A percentile compares a stretch with the other conserved stretches of the same genome.
Conservation (phyloP, 148 eudicot genomes). For the Fagopyrum tataricum region DNA sequence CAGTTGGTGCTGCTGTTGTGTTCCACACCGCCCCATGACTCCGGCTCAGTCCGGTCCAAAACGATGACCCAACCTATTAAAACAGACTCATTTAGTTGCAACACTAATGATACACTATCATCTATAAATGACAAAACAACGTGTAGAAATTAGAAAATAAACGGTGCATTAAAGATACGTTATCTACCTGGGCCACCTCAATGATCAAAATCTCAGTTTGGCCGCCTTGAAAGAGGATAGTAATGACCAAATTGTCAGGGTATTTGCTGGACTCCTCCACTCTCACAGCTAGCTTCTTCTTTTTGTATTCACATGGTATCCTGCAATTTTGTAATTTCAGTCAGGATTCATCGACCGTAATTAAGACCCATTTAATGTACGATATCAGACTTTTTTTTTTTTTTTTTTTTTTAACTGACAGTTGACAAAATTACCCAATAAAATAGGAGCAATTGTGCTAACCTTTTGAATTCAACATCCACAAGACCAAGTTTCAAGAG, state of each 20-base stretch:
- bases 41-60: conserved; percentile 51
- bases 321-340: conserved; percentile 23
- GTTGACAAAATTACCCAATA: not conserved
- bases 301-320: conserved; percentile 66
- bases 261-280: conserved; percentile 65
- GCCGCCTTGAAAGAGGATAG: conserved; percentile 80
- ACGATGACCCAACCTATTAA: conserved; percentile 43
- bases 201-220: conserved; percentile 73
- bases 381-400: not conserved
- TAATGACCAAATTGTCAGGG: conserved; percentile 62
- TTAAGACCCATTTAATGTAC: not conserved
- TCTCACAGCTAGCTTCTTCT: conserved; percentile 50
- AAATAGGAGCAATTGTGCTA: not conserved
- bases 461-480: conserved; percentile 51
- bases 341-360: too few relatives aligned
- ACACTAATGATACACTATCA: not conserved
- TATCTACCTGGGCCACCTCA: conserved; percentile 54
- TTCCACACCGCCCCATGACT: conserved; percentile 77
- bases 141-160: not conserved
- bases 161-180: not conserved
- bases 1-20: conserved; percentile 47
- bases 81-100: not conserved
- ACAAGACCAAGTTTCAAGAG: conserved; percentile 39
- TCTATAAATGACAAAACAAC: not conserved
- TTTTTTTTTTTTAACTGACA: not conserved